Evolutionary conservation across 2,329 filamentous ascomycete species (phyloP), one percentile per base, ranked within the genome.

Genomic region (Ophiostoma perfectum): DNA sequence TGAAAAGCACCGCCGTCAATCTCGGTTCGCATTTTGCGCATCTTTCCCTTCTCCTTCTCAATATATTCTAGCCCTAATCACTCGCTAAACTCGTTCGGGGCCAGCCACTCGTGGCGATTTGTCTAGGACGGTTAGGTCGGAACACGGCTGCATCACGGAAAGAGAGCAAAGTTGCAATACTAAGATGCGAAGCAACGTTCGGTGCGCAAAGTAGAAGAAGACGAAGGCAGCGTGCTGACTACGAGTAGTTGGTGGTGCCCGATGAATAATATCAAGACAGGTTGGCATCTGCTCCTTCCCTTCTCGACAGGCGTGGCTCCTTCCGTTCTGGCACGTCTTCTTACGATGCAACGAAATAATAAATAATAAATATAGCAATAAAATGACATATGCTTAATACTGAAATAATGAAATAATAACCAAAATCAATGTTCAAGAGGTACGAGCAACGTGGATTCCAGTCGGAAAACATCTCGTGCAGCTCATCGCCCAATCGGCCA

Each of bases 91-190:
- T 55, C 4, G n/a, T 27, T 55, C 49, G 18, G 49, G 18, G 49
- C 49, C 49, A 9, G 49, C 49, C 49, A 18, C 49, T 55, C 49
- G 49, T 55, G n/a, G 49, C 49, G 18, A 55, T 27, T 55, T 55
- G 18, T 27, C 45, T 47, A 55, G n/a, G n/a, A 55, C 49, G 49
- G 49, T 27, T 55, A 55, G 49, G 49, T 55, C 49, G 49, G 47
- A 52, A 52, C 47, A 27, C 47, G 47, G n/a, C 49, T 52, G 49
- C 27, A 16, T 52, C 27, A 18, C n/a, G 49, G 49, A 55, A 49
- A 49, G 7, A 18, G 6, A 18, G 3, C n/a, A 27, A 55, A 27
- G 49, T 55, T 55, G 49, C 49, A 55, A 27, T 55, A 55, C 18
- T 55, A 55, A n/a, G 18, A 55, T 9, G 8, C 18, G 27, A 18